Evolutionary conservation across 148 eudicot species (phyloP).

Genomic region (Rhododendron mucronatum): DNA sequence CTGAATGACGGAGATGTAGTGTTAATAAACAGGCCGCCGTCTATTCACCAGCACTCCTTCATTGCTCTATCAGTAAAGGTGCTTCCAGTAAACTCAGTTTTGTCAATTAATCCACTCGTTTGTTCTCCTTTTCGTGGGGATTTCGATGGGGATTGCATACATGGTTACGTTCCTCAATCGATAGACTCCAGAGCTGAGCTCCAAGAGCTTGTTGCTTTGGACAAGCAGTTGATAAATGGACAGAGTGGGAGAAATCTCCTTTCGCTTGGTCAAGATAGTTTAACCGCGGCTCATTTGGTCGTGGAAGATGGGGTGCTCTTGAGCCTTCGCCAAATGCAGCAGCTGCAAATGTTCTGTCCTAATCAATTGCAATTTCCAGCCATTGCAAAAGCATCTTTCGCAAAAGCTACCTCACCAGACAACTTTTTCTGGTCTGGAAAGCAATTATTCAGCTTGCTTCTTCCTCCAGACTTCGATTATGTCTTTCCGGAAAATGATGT

Average conservation of each 20-base stretch:
- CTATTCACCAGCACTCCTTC: slow-evolving; percentile 86
- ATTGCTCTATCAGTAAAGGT: slow-evolving; percentile 69
- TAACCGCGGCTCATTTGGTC: slow-evolving; percentile 72
- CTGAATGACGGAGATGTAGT: slow-evolving; percentile 76
- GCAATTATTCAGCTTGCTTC: slow-evolving; percentile 65
- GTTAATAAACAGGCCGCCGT: slow-evolving; percentile 87
- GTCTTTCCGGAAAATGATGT: slow-evolving; percentile 38
- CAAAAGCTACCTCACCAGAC: slow-evolving; percentile 24
- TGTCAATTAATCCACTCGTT: slow-evolving; percentile 71
- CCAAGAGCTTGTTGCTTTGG: slow-evolving; percentile 74
- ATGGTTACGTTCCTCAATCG: slow-evolving; percentile 87
- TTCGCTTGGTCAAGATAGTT: slow-evolving; percentile 76
- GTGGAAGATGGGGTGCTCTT: slow-evolving; percentile 57
- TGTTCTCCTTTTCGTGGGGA: slow-evolving; percentile 91
- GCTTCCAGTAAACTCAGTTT: slow-evolving; percentile 65
- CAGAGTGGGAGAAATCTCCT: slow-evolving; percentile 79
- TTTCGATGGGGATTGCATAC: slow-evolving; percentile 94
- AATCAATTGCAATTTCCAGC: slow-evolving; percentile 35
- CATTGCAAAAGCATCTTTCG: slow-evolving; percentile 26
- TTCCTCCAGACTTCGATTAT: slow-evolving; percentile 67
- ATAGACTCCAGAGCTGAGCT: slow-evolving; percentile 72
- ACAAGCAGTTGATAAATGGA: slow-evolving; percentile 58
- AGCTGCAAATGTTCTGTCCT: slow-evolving; percentile 69
- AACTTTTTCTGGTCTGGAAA: slow-evolving; percentile 67
- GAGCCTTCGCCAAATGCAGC: slow-evolving; percentile 54